A percentile compares a stretch with the other conserved stretches of the same genome.
These are phyloP conservation scores for Fusarium bulbicola DNA, from an alignment of 2,329 filamentous ascomycete genomes.

Conservation along the genomic window DNA sequence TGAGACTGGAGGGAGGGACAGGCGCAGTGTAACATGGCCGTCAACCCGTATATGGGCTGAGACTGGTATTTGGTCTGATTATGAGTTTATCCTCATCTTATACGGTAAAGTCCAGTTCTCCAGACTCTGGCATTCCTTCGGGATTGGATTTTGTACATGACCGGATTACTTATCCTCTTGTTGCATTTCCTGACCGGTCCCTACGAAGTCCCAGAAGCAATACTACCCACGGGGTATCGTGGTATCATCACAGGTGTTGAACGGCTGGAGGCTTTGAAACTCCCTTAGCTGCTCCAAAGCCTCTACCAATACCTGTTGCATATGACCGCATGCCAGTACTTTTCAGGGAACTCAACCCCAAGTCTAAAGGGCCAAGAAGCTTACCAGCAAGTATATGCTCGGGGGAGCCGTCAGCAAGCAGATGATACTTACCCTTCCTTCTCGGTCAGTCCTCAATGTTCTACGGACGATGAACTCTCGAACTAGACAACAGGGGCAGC, in stretches of 20 bases:
- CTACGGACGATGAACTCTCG: too few species aligned
- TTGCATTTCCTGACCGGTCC: neutral
- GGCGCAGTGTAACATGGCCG: slow-evolving; percentile 17
- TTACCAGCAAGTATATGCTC: neutral
- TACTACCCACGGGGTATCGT: neutral
- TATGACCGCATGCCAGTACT: neutral
- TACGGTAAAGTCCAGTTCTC: neutral
- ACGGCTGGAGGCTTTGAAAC: neutral
- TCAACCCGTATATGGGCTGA: slow-evolving; percentile 12
- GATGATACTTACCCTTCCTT: neutral
- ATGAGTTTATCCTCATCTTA: neutral
- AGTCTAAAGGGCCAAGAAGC: neutral
- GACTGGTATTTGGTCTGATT: slow-evolving; percentile 15
- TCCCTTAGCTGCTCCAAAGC: neutral
- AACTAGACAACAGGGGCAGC: neutral
- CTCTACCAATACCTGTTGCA: neutral
- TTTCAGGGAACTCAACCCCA: neutral
- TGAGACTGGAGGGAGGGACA: slow-evolving; percentile 14
- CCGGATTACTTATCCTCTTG: neutral
- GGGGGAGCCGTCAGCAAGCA: neutral
- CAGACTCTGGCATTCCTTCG: neutral
- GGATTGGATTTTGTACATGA: neutral
- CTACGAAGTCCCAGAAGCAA: neutral
- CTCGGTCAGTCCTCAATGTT: too few species aligned
- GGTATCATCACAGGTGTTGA: neutral